These are phyloP conservation scores for Triadica sebifera DNA, from an alignment of 345 rosid genomes.

Conservation along the genomic window DNA sequence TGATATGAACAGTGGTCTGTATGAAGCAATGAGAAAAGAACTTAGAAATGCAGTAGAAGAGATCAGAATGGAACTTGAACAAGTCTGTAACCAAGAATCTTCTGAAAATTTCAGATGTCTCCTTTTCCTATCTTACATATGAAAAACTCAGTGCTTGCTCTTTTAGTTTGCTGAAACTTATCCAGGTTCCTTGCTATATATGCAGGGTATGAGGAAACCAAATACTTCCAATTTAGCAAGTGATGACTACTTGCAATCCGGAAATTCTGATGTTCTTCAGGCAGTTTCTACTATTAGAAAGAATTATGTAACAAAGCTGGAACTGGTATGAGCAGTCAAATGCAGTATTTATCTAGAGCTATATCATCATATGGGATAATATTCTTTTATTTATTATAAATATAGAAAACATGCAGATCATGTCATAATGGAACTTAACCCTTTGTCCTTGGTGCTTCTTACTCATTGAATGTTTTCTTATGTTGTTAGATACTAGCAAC, in stretches of 20 bases:
- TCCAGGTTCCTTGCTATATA: constrained; percentile 17
- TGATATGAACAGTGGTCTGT: constrained; percentile 45
- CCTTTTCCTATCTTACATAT: background rate
- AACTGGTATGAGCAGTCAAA: constrained; percentile 44
- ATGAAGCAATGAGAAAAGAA: constrained; percentile 64
- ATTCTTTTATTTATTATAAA: background rate
- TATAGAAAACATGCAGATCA: background rate
- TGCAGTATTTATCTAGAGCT: background rate
- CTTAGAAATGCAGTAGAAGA: constrained; percentile 70
- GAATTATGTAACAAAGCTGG: constrained; percentile 52
- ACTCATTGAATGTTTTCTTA: background rate
- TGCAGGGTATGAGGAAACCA: constrained; percentile 54
- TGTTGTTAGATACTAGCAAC: background rate
- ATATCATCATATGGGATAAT: background rate
- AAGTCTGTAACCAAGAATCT: constrained; percentile 36
- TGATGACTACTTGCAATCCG: constrained; percentile 35
- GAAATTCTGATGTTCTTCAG: constrained; percentile 38
- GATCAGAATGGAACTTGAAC: constrained; percentile 60
- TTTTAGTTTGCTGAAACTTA: constrained; percentile 15
- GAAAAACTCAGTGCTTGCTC: constrained; percentile 7
- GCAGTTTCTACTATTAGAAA: constrained; percentile 47
- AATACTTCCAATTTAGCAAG: constrained; percentile 34
- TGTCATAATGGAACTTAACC: background rate
- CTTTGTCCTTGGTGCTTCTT: background rate
- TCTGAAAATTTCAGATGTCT: constrained; percentile 3